Percentiles rank a stretch among this genome's conserved stretches.
These are phyloP conservation scores for Vitis hybrid DNA, from an alignment of 177 flowering plant genomes.

Conservation along the genomic window DNA sequence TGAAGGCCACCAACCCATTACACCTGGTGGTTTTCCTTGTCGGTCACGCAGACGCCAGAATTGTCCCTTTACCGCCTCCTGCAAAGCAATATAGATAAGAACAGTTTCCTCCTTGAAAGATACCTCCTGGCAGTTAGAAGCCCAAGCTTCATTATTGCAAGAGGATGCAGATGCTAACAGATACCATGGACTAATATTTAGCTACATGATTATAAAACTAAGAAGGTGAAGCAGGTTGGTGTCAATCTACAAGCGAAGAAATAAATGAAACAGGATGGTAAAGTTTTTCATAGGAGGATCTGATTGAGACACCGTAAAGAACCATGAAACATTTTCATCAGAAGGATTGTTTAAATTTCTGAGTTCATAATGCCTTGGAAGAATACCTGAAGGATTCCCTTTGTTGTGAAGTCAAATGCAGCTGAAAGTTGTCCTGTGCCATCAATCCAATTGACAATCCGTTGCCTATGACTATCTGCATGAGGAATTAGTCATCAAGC, in stretches of 20 bases:
- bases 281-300: no score
- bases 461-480: conserved; percentile 90
- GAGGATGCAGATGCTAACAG: no score
- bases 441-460: conserved; percentile 91
- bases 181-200: no score
- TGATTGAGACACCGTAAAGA: neutral
- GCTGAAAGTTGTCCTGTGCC: conserved; percentile 75
- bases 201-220: no score
- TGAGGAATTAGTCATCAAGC: neutral
- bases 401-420: conserved; percentile 95
- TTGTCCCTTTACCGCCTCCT: conserved; percentile 97
- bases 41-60: conserved; percentile 88
- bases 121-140: neutral
- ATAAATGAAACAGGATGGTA: no score
- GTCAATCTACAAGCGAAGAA: no score
- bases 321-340: neutral
- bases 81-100: conserved; percentile 14
- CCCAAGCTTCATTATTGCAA: neutral
- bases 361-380: neutral
- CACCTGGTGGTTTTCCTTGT: conserved; percentile 95
- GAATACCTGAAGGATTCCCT: conserved; percentile 91
- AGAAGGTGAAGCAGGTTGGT: no score
- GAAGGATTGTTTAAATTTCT: neutral
- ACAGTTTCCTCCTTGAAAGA: neutral
- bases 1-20: conserved; percentile 98